These are phyloP conservation scores for Sporothrix brunneoviolacea DNA, from an alignment of 2,329 filamentous ascomycete genomes.

Conservation along the genomic window DNA sequence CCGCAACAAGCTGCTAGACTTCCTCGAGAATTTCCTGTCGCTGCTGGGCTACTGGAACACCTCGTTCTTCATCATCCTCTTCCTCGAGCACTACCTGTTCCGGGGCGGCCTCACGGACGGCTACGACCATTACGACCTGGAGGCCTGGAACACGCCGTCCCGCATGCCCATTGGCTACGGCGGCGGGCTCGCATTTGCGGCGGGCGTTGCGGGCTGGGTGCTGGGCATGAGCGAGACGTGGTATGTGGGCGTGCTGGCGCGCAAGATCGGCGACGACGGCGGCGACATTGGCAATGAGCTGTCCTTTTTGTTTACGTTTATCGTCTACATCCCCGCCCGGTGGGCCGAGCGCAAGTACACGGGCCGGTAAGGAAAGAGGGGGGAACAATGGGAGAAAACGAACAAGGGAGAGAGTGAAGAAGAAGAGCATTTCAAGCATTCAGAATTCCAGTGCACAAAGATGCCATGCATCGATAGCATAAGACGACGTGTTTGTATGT, in stretches of 20 bases:
- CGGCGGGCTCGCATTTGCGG: slow-evolving; percentile 36
- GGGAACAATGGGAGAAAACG: not conserved
- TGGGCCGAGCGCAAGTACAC: slow-evolving; percentile 42
- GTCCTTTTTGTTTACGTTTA: slow-evolving; percentile 40
- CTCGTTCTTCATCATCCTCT: slow-evolving; percentile 41
- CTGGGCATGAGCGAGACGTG: slow-evolving; percentile 55
- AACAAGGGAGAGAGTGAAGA: not conserved
- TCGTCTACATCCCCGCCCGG: slow-evolving; percentile 40
- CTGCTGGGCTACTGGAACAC: slow-evolving; percentile 46
- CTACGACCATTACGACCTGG: slow-evolving; percentile 39
- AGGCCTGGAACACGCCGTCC: slow-evolving; percentile 39
- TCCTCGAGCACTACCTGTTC: slow-evolving; percentile 43
- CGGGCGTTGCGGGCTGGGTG: slow-evolving; percentile 42
- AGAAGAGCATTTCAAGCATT: no score
- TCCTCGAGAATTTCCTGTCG: slow-evolving; percentile 41
- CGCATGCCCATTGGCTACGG: slow-evolving; percentile 38
- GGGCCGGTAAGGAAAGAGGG: slow-evolving; percentile 27
- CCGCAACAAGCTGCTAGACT: slow-evolving; percentile 35
- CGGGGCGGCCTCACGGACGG: slow-evolving; percentile 28
- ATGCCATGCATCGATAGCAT: no score
- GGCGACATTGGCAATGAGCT: slow-evolving; percentile 48
- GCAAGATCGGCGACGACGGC: slow-evolving; percentile 36
- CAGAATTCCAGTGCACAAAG: no score
- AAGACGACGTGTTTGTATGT: no score
- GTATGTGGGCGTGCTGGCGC: slow-evolving; percentile 42